A percentile compares a stretch with the other conserved stretches of the same genome.
These are phyloP conservation scores for Phaffomyces antillensis DNA, from an alignment of 805 yeast genomes.

Conservation along the genomic window DNA sequence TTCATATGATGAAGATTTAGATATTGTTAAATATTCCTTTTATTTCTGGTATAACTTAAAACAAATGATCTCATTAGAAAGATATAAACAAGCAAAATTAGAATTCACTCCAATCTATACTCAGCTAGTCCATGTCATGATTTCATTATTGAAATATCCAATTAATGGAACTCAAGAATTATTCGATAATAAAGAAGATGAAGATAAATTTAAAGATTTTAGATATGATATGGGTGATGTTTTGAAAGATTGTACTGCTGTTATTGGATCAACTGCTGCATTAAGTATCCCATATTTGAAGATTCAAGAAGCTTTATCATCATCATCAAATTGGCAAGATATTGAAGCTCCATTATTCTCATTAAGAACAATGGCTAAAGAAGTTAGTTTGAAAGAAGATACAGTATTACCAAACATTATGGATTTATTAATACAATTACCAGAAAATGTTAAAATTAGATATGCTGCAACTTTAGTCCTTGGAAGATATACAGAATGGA, in stretches of 20 bases:
- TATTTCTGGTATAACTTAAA: constrained; percentile 85
- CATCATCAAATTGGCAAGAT: constrained; percentile 58
- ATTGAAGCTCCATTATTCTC: constrained; percentile 87
- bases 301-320: constrained; percentile 36
- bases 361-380: constrained; percentile 92
- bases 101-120: constrained; percentile 49
- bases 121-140: constrained; percentile 52
- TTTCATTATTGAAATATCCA: constrained; percentile 73
- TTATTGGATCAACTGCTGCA: constrained; percentile 71
- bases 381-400: constrained; percentile 62
- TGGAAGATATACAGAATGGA: constrained; percentile 97
- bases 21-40: constrained; percentile 83
- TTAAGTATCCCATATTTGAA: constrained; percentile 61
- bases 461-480: constrained; percentile 90
- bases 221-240: constrained; percentile 97
- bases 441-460: constrained; percentile 80
- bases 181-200: constrained; percentile 72
- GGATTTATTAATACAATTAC: constrained; percentile 60
- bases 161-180: constrained; percentile 20
- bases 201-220: constrained; percentile 89
- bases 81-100: constrained; percentile 45
- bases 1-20: constrained; percentile 73
- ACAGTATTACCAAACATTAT: constrained; percentile 67
- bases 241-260: constrained; percentile 90
- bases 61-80: constrained; percentile 53